Evolutionary conservation across 768 basidiomycete genomes (phyloP), one percentile per base, ranked within the genome.

Genomic region (Lepiota brunneoincarnata): DNA sequence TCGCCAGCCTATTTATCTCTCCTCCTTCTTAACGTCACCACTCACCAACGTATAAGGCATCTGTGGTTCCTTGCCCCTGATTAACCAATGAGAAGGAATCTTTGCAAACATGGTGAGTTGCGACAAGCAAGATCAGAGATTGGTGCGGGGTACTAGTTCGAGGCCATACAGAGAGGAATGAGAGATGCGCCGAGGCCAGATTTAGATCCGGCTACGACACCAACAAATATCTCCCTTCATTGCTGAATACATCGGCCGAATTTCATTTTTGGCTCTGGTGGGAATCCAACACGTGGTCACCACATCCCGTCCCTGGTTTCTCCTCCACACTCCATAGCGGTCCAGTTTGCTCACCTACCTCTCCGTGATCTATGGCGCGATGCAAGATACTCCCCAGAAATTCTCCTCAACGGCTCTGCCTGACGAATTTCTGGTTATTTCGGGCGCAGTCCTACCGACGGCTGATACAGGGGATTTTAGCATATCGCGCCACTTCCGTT

Each of bases 41-140:
- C 67, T 66, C 62, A 67, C 66, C 63, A 69, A 51, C 23, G 55
- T 61, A 50, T 67, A 67, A 51, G 40, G 55, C 26, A 60, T 53
- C 41, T 59, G 55, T 20, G 40, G 47, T 34, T 56, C 51, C 40
- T 57, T 61, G 34, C 37, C 56, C 52, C 61, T 61, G 54, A 59
- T 56, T 28, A 66, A 45, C 24, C 59, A 45, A 36, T 55, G 53
- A 17, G 57, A 59, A 4, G 7, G 2, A 39, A 65, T 42, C 58
- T 61, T 61, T 58, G 59, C 60, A 61, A 62, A 57, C 61, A 61
- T 62, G n/a, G 24, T 40, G 6, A 31, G 23, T 44, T 39, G 44
- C 17, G 36, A 34, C 31, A 52, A 36, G 34, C 10, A 31, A 36
- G 28, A 52, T 52, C 51, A 47, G 28, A 48, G 45, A 48, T 54